Evolutionary conservation across 2,329 filamentous ascomycete genomes (phyloP).

Genomic region (Bipolaris zeicola): DNA sequence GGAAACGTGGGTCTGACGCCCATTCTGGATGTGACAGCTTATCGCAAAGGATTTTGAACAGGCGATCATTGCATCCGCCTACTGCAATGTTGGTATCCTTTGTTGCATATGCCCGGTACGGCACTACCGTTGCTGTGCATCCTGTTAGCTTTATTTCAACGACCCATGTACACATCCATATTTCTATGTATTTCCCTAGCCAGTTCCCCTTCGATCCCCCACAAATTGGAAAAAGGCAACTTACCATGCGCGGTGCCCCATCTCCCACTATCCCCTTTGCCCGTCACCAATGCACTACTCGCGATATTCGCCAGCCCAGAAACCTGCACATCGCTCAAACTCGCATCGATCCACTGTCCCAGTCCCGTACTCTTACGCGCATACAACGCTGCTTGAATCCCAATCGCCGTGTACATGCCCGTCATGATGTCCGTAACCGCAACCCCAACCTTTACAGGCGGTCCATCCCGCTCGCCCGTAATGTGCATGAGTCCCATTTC

Average conservation of each 20-base stretch:
- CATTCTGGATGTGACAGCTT: slow-evolving; percentile 63
- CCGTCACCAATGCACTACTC: slow-evolving; percentile 84
- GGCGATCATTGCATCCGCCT: slow-evolving; percentile 66
- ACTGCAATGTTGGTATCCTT: slow-evolving; percentile 66
- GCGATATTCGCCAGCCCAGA: slow-evolving; percentile 92
- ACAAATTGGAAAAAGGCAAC: slow-evolving; percentile 13
- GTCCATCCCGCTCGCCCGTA: slow-evolving; percentile 83
- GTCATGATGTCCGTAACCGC: slow-evolving; percentile 96
- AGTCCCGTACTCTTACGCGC: slow-evolving; percentile 73
- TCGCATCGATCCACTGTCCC: slow-evolving; percentile 90
- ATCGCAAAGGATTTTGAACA: slow-evolving; percentile 65
- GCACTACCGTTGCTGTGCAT: slow-evolving; percentile 78
- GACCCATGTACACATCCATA: background rate
- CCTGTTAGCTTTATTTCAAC: background rate
- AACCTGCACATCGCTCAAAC: slow-evolving; percentile 90
- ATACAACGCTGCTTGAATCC: slow-evolving; percentile 88
- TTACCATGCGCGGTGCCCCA: slow-evolving; percentile 96
- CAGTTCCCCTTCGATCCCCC: background rate
- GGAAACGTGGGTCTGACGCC: slow-evolving; percentile 61
- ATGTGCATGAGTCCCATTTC: slow-evolving; percentile 99
- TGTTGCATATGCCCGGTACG: slow-evolving; percentile 80
- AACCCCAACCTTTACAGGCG: slow-evolving; percentile 96
- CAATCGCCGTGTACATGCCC: slow-evolving; percentile 90
- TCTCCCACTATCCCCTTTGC: slow-evolving; percentile 81
- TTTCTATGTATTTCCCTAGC: background rate